Evolutionary conservation across 2,329 filamentous ascomycete genomes (phyloP).

Genomic region (Arthrobotrys megalospora): DNA sequence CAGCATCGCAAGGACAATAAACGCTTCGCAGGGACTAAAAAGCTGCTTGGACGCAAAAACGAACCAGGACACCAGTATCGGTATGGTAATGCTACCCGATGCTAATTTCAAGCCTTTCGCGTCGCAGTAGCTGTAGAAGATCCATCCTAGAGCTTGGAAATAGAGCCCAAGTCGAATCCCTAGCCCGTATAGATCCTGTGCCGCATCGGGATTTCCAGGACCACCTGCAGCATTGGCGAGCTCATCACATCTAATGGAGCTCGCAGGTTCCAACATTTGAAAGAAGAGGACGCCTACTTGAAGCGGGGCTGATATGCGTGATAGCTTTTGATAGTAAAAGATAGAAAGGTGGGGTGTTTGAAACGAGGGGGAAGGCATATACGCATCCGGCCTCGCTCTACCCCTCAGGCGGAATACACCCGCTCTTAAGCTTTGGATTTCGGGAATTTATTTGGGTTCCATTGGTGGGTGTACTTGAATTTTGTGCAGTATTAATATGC

Average conservation of each 20-base stretch:
- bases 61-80: constrained; percentile 34
- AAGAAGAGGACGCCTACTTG: neutral
- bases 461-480: neutral
- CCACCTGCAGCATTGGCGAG: constrained; percentile 9
- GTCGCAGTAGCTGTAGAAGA: constrained; percentile 4
- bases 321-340: constrained; percentile 10
- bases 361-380: constrained; percentile 15
- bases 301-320: constrained; percentile 22
- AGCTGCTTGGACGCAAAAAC: constrained; percentile 32
- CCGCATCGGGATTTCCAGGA: constrained; percentile 33
- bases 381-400: constrained; percentile 13
- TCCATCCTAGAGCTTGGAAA: constrained; percentile 32
- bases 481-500: constrained; percentile 10
- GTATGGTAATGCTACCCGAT: constrained; percentile 30
- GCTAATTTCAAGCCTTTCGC: constrained; percentile 29
- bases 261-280: constrained; percentile 12
- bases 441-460: neutral
- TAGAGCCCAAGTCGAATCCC: constrained; percentile 37
- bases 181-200: constrained; percentile 35
- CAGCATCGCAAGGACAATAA: constrained; percentile 29
- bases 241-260: constrained; percentile 6
- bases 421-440: constrained; percentile 16
- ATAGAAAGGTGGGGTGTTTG: constrained; percentile 9
- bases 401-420: constrained; percentile 6
- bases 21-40: constrained; percentile 42